Percentiles rank a stretch among this genome's conserved stretches.
Conservation (phyloP, 2,329 filamentous ascomycete genomes). For the Stemphylium lycopersici region DNA sequence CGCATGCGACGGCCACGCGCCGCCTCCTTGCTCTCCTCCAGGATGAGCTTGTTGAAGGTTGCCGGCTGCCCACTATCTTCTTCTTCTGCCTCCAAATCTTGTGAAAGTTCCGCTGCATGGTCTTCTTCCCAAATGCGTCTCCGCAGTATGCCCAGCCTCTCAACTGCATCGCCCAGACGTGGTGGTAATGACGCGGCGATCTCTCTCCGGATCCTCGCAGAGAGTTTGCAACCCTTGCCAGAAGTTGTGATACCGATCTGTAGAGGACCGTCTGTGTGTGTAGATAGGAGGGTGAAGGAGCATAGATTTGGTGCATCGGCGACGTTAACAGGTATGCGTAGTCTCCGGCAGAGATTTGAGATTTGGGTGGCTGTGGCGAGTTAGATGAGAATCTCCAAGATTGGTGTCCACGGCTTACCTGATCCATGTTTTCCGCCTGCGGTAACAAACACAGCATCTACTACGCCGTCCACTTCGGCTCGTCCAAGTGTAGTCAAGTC, state of each 20-base stretch:
- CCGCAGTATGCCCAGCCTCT: conserved; percentile 68
- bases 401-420: conserved; percentile 44
- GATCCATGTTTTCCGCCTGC: conserved; percentile 56
- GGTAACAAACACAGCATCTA: conserved; percentile 93
- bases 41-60: conserved; percentile 82
- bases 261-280: conserved; percentile 85
- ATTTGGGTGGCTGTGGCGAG: conserved; percentile 65
- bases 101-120: conserved; percentile 58
- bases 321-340: conserved; percentile 92
- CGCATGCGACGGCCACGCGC: conserved; percentile 82
- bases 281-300: conserved; percentile 87
- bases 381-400: conserved; percentile 10
- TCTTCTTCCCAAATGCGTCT: conserved; percentile 52
- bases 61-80: conserved; percentile 76
- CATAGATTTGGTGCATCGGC: conserved; percentile 85
- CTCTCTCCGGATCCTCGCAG: conserved; percentile 85
- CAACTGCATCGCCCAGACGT: conserved; percentile 77
- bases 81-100: conserved; percentile 57
- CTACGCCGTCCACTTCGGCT: conserved; percentile 74
- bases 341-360: conserved; percentile 73
- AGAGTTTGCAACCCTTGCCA: conserved; percentile 90
- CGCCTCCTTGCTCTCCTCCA: conserved; percentile 73
- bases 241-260: conserved; percentile 97
- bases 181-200: conserved; percentile 79
- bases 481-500: conserved; percentile 81